Base-by-base conservation (phyloP, 2,329 filamentous ascomycete species). In the Plenodomus tracheiphilus region DNA sequence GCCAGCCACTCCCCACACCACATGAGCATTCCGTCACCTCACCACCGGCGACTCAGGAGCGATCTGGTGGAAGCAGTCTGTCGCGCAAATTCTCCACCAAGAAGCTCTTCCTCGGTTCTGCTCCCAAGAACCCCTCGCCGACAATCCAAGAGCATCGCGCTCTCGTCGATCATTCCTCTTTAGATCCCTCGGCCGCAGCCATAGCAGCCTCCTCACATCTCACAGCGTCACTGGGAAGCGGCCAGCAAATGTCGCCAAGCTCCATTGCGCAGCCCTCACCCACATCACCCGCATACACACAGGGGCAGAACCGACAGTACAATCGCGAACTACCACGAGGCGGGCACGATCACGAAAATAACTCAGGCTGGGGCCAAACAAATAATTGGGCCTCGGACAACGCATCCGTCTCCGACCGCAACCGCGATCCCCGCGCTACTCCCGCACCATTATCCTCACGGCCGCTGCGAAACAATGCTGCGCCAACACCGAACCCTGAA, bases 1-100 rank as follows among this genome's bases (percentile, higher is more conserved):
- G 88, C 62, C 90, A 96, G 68, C 93, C 93, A 30, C 79, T 97
- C 18, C 61, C 61, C 38, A 77, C 77, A 32, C 75, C 76, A 21
- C 65, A 71, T 48, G 69, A 73, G n/a, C 67, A 69, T 46, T 37
- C 52, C 32, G 49, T 71, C 50, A 64, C 60, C 44, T 72, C 71
- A 25, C 68, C 71, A 17, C 71, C 71, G 39, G 58, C 66, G 16
- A 55, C 58, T 6, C 61, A 68, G 59, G 64, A 71, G 55, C 63
- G 64, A 55, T 66, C 73, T 46, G 52, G 45, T 47, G 75, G 73
- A 49, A 78, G 75, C 66, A 75, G 75, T 53, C 70, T 80, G 52
- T 79, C 77, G 53, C 73, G 78, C 55, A 79, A 79, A 61, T 79
- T 79, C 65, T 79, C 76, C 56, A 80, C 76, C 37, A 80, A 80